Evolutionary conservation across 371 early-diverging fungal species (phyloP), one percentile per base, ranked within the genome.

Genomic region (Mucor racemosus): DNA sequence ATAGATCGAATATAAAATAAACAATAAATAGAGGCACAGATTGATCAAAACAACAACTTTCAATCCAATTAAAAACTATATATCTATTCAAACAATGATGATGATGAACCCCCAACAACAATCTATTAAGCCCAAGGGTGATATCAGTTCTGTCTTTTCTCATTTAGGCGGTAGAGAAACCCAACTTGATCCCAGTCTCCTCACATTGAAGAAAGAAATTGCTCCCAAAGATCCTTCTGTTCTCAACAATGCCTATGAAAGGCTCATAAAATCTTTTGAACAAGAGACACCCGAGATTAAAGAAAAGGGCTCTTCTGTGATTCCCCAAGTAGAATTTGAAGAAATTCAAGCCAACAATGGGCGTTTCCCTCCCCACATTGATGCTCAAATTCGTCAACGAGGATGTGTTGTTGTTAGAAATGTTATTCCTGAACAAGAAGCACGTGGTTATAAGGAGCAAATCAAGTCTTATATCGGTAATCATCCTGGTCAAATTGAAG

Each of bases 141-240:
- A 80, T 46, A 80, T 80, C 14, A 77, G 77, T 26, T 80, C 77
- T 4, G 77, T 75, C 7, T 80, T 77, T 44, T 74, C 73, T 3
- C 73, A 77, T 15, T 63, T 79, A 10, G 79, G 79, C 21, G 75
- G 73, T 7, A 66, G 67, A 58, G 66, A 61, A 15, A 69, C 55
- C n/a, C 42, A 42, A 1, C 62, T 80, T 1, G 77, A 75, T 31
- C 70, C 73, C 1, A 62, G 69, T 4, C 67, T 80, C 33, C 36
- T 72, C 3, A 46, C 60, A 1, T 64, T 80, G 13, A 80, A 76
- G 33, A 58, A 67, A 31, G 50, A 73, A n/a, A 62, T 77, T 19
- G 71, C 66, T 1, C 71, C 74, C 15, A 60, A 68, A 19, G 69
- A 75, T 21, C 67, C 75, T 4, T 26, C 46, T 4, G 46, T 68